Conservation (phyloP, 2,329 filamentous ascomycete genomes). For the Sporothrix inflata region DNA sequence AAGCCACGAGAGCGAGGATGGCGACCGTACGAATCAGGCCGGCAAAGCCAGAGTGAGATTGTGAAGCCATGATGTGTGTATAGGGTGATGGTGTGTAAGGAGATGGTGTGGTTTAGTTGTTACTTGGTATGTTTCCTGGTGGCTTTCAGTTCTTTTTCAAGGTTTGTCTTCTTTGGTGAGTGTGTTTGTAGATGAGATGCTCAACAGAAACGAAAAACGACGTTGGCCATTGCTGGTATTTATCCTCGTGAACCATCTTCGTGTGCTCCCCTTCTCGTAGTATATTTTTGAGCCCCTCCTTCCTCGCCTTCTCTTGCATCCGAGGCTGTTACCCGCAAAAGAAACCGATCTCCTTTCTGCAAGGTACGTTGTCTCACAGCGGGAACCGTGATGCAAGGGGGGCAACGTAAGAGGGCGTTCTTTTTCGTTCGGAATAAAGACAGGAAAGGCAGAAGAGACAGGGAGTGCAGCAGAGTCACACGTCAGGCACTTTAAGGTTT, state of each 20-base stretch:
- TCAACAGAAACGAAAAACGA: background rate
- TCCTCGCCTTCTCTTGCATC: background rate
- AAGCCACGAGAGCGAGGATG: background rate
- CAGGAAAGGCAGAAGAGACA: background rate
- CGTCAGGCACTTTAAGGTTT: background rate
- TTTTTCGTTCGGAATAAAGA: conserved; percentile 19
- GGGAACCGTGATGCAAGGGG: background rate
- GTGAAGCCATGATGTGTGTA: background rate
- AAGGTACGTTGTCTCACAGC: conserved; percentile 21
- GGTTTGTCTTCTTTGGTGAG: background rate
- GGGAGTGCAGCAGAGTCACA: background rate
- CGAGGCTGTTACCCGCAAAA: background rate
- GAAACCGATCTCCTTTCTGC: background rate
- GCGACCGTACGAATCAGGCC: background rate
- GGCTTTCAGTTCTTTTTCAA: background rate
- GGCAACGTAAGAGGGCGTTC: background rate
- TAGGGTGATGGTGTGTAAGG: no score
- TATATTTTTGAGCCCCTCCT: no score
- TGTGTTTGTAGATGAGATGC: background rate
- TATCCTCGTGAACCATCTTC: conserved; percentile 4
- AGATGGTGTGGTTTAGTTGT: background rate
- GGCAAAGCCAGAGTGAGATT: background rate
- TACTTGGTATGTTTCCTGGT: no score
- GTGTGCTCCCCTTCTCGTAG: background rate
- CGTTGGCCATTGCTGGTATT: background rate